Evolutionary conservation across 2,329 filamentous ascomycete genomes (phyloP).

Genomic region (Botrytis byssoidea): DNA sequence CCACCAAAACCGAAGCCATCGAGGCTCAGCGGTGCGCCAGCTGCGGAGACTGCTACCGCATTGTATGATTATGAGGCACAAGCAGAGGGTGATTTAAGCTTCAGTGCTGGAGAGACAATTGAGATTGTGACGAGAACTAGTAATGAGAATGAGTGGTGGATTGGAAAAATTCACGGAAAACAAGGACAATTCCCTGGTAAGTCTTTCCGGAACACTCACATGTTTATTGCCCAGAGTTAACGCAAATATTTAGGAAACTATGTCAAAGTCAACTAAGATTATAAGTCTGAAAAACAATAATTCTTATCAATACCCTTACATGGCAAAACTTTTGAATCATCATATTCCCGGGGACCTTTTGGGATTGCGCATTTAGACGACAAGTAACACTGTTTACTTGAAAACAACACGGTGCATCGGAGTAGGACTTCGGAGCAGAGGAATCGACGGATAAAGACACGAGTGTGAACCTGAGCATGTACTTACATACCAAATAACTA

Average conservation of each 20-base stretch:
- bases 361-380: conserved; percentile 4
- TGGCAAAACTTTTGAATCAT: conserved; percentile 12
- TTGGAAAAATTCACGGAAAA: conserved; percentile 73
- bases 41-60: conserved; percentile 78
- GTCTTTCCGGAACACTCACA: conserved; percentile 33
- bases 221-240: conserved; percentile 22
- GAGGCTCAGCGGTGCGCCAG: conserved; percentile 62
- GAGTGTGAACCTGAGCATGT: conserved; percentile 7
- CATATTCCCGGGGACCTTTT: background rate
- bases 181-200: conserved; percentile 93
- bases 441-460: background rate
- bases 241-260: conserved; percentile 47
- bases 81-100: conserved; percentile 90
- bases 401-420: background rate
- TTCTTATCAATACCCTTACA: conserved; percentile 16
- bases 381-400: background rate
- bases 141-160: conserved; percentile 98
- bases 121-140: conserved; percentile 81
- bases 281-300: background rate
- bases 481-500: conserved; percentile 18
- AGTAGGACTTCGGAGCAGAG: conserved; percentile 3
- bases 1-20: conserved; percentile 81
- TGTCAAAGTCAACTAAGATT: conserved; percentile 44
- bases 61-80: conserved; percentile 96
- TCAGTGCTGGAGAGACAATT: conserved; percentile 82